Evolutionary conservation across 2,329 filamentous ascomycete genomes (phyloP).

Genomic region (Paecilomyces formosus): DNA sequence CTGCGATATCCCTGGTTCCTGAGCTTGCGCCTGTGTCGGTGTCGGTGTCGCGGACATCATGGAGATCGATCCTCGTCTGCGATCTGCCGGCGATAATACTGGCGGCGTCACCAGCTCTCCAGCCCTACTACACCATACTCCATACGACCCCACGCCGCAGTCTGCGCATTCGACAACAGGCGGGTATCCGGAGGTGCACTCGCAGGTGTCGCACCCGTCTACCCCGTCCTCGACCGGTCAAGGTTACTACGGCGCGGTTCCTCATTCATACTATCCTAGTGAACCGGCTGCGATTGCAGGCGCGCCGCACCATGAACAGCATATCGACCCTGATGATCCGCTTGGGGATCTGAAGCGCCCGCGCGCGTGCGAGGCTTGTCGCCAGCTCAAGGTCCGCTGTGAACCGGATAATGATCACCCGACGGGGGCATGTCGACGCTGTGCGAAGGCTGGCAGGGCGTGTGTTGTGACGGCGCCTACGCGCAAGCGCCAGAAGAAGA

Average conservation of each 20-base stretch:
- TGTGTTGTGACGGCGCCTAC: slow-evolving; percentile 71
- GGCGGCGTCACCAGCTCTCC: neutral
- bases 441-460: slow-evolving; percentile 68
- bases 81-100: slow-evolving; percentile 9
- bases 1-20: neutral
- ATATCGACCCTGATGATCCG: slow-evolving; percentile 15
- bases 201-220: slow-evolving; percentile 13
- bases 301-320: slow-evolving; percentile 2
- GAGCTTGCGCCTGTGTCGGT: neutral
- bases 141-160: slow-evolving; percentile 1
- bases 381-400: slow-evolving; percentile 74
- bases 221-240: slow-evolving; percentile 7
- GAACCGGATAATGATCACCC: slow-evolving; percentile 61
- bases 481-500: slow-evolving; percentile 83
- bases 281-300: slow-evolving; percentile 1
- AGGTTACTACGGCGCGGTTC: slow-evolving; percentile 4
- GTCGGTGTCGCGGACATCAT: slow-evolving; percentile 11
- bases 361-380: slow-evolving; percentile 68
- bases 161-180: slow-evolving; percentile 5
- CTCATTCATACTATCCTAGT: slow-evolving; percentile 4
- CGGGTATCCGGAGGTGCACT: slow-evolving; percentile 21
- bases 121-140: neutral
- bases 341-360: slow-evolving; percentile 55
- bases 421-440: slow-evolving; percentile 64
- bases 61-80: slow-evolving; percentile 28